Base-by-base conservation (phyloP, 2,329 filamentous ascomycete species). In the Monilinia aucupariae region DNA sequence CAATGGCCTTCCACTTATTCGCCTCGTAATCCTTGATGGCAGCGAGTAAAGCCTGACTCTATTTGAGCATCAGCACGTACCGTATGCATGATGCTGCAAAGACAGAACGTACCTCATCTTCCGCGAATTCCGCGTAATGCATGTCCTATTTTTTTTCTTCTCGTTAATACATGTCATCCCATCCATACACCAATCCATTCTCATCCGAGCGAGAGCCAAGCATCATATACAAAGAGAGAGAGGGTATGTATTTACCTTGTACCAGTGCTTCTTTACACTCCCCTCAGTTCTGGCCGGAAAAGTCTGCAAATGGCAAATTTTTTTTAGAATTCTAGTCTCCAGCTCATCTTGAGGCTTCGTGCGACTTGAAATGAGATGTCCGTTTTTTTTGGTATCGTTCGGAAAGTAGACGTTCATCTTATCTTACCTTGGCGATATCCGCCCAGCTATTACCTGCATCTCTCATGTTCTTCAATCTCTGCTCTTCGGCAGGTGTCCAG, bases 211-310 rank as follows among this genome's bases (percentile, higher is more conserved):
- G 69, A 67, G n/a, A 30, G 62, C 37, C 27, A 39, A 41, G 20
- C 20, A 34, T 55, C 17, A 51, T 22, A 20, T 22, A 22, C 30
- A 37, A n/a, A 37, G 39, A 13, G 13, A 48, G 30, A 37, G 39
- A 13, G 13, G 39, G 30, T 32, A 45, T 55, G 13, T 25, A 34
- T 37, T 52, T 79, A 91, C 91, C 83, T 97, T 97, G 78, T 99
- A 97, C 93, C 94, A 99, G 76, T 99, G 94, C 78, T 97, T 99
- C 82, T 97, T 99, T 27, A 99, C 94, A 73, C 92, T 97, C 9
- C 94, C 94, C 78, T 99, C 94, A 49, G 94, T 99, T 72, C 94
- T 84, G 30, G 86, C 87, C 13, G 94, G 93, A 74, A 99, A 99
- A 2, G 90, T 92, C 90, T 96, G 68, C 52, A 43, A 65, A 10